Percentiles rank a stretch among this genome's conserved stretches.
phyloP scores from a whole-genome alignment of 495 filamentous ascomycete genomes.

The Sordaria brevicollis region DNA sequence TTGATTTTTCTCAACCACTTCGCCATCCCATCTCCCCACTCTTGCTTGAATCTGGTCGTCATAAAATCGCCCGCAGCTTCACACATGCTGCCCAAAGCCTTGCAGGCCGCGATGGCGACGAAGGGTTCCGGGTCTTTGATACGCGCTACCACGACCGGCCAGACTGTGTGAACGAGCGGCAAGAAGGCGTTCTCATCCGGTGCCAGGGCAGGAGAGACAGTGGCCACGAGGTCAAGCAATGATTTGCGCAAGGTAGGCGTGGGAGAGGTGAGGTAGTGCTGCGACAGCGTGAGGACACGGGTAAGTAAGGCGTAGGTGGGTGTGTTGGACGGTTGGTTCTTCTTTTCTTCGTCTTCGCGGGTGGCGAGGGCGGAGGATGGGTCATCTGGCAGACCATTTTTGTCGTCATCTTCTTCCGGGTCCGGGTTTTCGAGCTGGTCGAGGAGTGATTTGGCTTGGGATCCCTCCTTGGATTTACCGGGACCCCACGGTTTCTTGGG shows the following conservation, averaged over 20 bases:
- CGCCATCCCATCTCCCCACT: slow-evolving; percentile 50
- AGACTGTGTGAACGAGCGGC: slow-evolving; percentile 79
- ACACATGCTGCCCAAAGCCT: slow-evolving; percentile 53
- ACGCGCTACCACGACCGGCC: slow-evolving; percentile 64
- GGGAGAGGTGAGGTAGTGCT: slow-evolving; percentile 76
- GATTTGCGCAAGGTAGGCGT: slow-evolving; percentile 67
- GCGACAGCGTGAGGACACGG: slow-evolving; percentile 59
- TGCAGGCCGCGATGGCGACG: slow-evolving; percentile 59
- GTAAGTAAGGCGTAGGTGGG: slow-evolving; percentile 54
- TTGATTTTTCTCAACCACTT: slow-evolving; percentile 27
- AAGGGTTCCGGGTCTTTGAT: slow-evolving; percentile 67
- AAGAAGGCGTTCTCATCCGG: slow-evolving; percentile 72
- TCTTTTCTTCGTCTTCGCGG: slow-evolving; percentile 27
- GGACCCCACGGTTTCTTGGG: slow-evolving; percentile 26
- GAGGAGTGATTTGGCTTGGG: slow-evolving; percentile 29
- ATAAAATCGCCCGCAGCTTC: slow-evolving; percentile 72
- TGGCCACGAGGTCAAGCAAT: slow-evolving; percentile 62
- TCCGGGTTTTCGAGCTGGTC: slow-evolving; percentile 25
- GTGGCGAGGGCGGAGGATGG: background rate
- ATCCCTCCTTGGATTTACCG: slow-evolving; percentile 16
- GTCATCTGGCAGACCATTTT: slow-evolving; percentile 3
- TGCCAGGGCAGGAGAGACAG: slow-evolving; percentile 56
- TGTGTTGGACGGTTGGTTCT: slow-evolving; percentile 35
- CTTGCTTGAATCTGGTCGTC: slow-evolving; percentile 52
- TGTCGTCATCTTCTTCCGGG: slow-evolving; percentile 3